Percentiles rank a stretch among this genome's conserved stretches.
phyloP scores from a whole-genome alignment of 2,329 filamentous ascomycete genomes.

The Trichoderma sp. region DNA sequence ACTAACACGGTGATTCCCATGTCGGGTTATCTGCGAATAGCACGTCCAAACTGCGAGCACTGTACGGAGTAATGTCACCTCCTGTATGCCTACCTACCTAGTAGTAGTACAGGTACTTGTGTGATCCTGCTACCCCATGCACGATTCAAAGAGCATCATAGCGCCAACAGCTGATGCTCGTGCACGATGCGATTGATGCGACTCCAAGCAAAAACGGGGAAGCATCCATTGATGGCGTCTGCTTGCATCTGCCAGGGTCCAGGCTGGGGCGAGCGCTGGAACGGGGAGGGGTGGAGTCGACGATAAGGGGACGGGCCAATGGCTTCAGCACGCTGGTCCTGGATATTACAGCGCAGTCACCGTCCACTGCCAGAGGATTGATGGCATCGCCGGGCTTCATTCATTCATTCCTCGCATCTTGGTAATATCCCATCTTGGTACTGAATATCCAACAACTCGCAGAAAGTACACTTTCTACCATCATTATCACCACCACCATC shows the following conservation, averaged over 20 bases:
- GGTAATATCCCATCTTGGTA: too few species aligned
- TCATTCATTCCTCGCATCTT: too few species aligned
- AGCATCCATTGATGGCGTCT: too few species aligned
- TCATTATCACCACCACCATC: neutral
- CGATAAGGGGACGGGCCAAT: slow-evolving; percentile 7
- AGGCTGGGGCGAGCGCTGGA: slow-evolving; percentile 2
- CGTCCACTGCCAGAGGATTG: neutral
- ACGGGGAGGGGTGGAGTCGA: slow-evolving; percentile 12
- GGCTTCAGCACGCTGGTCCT: neutral
- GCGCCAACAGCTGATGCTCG: neutral
- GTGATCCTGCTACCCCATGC: neutral
- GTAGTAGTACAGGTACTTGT: too few species aligned
- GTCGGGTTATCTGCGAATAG: too few species aligned
- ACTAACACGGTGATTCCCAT: too few species aligned
- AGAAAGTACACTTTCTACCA: too few species aligned
- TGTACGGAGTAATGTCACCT: too few species aligned
- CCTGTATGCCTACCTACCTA: neutral
- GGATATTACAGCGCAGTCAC: too few species aligned
- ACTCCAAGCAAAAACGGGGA: neutral
- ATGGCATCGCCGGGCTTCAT: neutral
- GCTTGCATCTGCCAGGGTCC: neutral
- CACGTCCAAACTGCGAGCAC: too few species aligned
- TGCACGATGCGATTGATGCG: neutral
- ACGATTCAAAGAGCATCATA: neutral
- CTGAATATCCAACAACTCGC: too few species aligned